phyloP scores from a whole-genome alignment of 1,284 basidiomycete genomes.

The Apiotrichum montevideense region DNA sequence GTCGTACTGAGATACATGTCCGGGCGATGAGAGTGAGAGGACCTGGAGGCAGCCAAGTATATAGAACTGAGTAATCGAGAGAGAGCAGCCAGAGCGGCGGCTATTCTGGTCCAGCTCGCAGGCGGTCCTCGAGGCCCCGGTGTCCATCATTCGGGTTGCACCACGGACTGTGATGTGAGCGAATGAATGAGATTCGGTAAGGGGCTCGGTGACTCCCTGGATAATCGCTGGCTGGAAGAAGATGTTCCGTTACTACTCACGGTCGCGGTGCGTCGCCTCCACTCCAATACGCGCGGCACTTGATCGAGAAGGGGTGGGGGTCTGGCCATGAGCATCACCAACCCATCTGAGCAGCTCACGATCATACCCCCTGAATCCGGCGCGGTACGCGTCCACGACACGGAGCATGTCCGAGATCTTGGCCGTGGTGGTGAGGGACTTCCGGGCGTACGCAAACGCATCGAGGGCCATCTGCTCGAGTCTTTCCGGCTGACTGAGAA shows the following conservation, averaged over 20 bases:
- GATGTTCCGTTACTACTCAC: constrained; percentile 14
- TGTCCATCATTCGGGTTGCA: constrained; percentile 1
- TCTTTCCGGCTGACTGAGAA: constrained; percentile 31
- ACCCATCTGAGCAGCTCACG: constrained; percentile 22
- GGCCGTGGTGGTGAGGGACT: constrained; percentile 37
- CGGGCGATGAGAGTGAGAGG: no score
- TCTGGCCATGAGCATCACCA: constrained; percentile 15
- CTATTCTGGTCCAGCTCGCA: neutral
- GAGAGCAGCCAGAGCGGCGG: no score
- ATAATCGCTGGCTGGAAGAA: no score
- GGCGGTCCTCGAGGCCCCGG: constrained; percentile 11
- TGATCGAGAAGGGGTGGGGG: constrained; percentile 35
- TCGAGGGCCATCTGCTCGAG: constrained; percentile 42
- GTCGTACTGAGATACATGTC: no score
- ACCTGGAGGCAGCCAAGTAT: no score
- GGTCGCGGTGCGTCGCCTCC: constrained; percentile 22
- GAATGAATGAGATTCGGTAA: neutral
- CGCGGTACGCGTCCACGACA: constrained; percentile 36
- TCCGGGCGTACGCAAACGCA: constrained; percentile 39
- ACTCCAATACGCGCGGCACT: constrained; percentile 40
- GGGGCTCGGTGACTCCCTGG: no score
- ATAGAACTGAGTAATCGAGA: no score
- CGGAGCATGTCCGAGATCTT: constrained; percentile 36
- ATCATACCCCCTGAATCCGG: constrained; percentile 39
- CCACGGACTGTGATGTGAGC: constrained; percentile 6